phyloP scores from a whole-genome alignment of 1,284 basidiomycete genomes.

The Ganoderma leucocontextum region DNA sequence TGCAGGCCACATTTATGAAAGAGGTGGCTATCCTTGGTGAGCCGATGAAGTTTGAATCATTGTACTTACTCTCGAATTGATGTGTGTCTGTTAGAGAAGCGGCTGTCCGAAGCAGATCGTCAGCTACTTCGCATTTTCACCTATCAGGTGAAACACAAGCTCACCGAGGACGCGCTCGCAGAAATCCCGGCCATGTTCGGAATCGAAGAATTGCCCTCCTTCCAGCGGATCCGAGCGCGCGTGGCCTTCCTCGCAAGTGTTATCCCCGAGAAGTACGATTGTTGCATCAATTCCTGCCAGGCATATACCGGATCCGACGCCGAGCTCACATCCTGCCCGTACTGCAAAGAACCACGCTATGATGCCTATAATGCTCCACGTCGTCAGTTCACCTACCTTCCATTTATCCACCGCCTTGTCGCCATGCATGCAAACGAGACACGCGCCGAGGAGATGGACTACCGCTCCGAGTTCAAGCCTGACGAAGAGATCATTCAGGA shows the following conservation, averaged over 20 bases:
- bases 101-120: no score
- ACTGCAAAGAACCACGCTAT: slow-evolving; percentile 32
- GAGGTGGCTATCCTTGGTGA: no score
- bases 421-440: slow-evolving; percentile 20
- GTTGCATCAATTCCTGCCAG: slow-evolving; percentile 44
- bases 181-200: no score
- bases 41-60: no score
- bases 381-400: slow-evolving; percentile 31
- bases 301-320: slow-evolving; percentile 41
- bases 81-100: no score
- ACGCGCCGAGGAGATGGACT: slow-evolving; percentile 26
- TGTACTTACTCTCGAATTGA: no score
- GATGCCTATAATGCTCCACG: slow-evolving; percentile 16
- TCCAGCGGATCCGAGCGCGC: neutral
- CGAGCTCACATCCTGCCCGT: slow-evolving; percentile 34
- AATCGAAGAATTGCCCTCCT: no score
- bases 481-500: slow-evolving; percentile 24
- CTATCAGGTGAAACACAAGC: no score
- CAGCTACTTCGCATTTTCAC: no score
- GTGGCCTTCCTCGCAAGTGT: slow-evolving; percentile 40
- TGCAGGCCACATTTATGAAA: no score
- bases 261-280: slow-evolving; percentile 42
- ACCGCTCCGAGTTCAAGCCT: slow-evolving; percentile 33
- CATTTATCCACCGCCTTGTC: slow-evolving; percentile 29
- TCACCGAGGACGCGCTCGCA: no score